Conservation (phyloP, 352 stramenopile species). For the Globisporangium lucens region DNA sequence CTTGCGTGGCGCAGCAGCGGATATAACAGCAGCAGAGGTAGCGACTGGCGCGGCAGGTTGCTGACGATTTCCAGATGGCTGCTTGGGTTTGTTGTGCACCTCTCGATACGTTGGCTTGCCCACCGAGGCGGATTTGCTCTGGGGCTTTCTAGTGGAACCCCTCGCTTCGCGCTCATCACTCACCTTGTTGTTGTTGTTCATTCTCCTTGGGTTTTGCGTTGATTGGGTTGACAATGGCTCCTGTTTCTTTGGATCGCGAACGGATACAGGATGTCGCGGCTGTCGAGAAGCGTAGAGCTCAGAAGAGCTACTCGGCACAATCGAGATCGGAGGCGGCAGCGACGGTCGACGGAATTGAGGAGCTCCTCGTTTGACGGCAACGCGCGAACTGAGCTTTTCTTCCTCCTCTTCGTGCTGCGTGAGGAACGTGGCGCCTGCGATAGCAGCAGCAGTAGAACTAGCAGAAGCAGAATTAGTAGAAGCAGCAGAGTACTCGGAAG, state of each 20-base stretch:
- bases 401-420: constrained; percentile 45
- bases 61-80: not conserved
- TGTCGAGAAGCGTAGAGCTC: not conserved
- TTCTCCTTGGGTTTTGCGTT: not conserved
- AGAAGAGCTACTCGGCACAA: not conserved
- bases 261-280: constrained; percentile 6
- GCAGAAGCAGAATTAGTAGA: not conserved
- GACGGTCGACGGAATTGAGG: not conserved
- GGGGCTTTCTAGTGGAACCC: not conserved
- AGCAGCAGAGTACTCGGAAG: not conserved
- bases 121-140: not conserved
- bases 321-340: not conserved
- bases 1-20: not conserved
- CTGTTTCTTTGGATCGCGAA: constrained; percentile 4
- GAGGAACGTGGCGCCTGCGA: constrained; percentile 28
- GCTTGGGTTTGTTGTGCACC: not conserved
- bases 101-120: not conserved
- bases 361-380: constrained; percentile 2
- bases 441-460: not conserved
- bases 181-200: not conserved
- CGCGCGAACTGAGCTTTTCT: constrained; percentile 11
- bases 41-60: not conserved
- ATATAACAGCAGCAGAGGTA: not conserved
- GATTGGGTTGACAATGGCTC: no score
- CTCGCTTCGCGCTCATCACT: not conserved